A percentile compares a stretch with the other conserved stretches of the same genome.
phyloP scores from a whole-genome alignment of 73 alveolate genomes.

The Durusdinium trenchii region DNA sequence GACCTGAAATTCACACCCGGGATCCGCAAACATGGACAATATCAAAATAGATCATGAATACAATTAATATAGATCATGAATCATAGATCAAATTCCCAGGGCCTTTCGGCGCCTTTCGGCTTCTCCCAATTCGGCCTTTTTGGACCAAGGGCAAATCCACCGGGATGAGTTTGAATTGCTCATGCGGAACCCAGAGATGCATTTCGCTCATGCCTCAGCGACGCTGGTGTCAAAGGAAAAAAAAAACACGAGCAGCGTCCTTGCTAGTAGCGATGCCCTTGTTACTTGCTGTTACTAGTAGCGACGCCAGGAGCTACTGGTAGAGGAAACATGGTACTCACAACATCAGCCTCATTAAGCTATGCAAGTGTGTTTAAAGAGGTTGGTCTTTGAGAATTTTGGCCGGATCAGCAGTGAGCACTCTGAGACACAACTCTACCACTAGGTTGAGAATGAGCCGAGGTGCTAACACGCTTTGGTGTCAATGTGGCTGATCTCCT shows the following conservation, averaged over 20 bases:
- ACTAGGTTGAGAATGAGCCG: neutral
- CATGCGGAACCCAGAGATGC: slow-evolving; percentile 95
- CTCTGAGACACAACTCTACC: too few relatives aligned
- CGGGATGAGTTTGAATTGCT: slow-evolving; percentile 92
- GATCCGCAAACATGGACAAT: too few relatives aligned
- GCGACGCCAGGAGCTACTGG: too few relatives aligned
- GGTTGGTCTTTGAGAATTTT: neutral
- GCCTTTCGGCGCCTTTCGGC: too few relatives aligned
- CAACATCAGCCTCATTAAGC: too few relatives aligned
- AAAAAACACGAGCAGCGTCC: neutral
- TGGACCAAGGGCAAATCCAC: slow-evolving; percentile 31
- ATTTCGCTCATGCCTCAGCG: slow-evolving; percentile 20
- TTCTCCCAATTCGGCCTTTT: too few relatives aligned
- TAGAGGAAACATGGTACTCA: too few relatives aligned
- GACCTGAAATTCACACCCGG: too few relatives aligned
- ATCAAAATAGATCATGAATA: too few relatives aligned
- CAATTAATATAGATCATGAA: too few relatives aligned
- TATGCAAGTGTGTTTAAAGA: neutral
- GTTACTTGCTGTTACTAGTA: too few relatives aligned
- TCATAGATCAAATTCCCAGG: too few relatives aligned
- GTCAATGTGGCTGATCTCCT: slow-evolving; percentile 65
- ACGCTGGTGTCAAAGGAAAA: neutral
- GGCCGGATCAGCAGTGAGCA: neutral
- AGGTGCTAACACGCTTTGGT: slow-evolving; percentile 90
- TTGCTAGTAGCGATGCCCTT: neutral